Conservation (phyloP, 441 rosid genomes). For the Syzygium malaccense region DNA sequence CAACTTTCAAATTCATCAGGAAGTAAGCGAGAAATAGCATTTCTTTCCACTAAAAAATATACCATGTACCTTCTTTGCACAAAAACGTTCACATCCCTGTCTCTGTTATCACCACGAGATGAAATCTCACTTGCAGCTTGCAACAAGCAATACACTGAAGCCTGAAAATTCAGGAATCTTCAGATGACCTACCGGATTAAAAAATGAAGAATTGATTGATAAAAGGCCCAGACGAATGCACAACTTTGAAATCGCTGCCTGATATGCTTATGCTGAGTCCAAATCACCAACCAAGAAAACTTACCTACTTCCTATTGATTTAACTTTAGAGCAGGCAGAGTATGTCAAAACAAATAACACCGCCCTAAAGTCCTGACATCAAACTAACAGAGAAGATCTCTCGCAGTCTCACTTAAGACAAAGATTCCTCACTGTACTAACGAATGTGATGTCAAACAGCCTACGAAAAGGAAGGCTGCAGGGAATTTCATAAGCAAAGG, state of each 20-base stretch:
- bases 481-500: background rate
- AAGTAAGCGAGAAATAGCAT: background rate
- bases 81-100: conserved; percentile 67
- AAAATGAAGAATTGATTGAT: background rate
- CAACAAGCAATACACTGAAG: conserved; percentile 72
- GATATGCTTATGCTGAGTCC: background rate
- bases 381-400: background rate
- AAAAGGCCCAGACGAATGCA: background rate
- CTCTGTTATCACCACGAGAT: conserved; percentile 72
- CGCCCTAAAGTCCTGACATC: background rate
- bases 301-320: background rate
- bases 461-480: background rate
- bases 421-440: background rate
- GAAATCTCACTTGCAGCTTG: conserved; percentile 94
- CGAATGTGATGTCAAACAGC: background rate
- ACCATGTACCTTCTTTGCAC: conserved; percentile 76
- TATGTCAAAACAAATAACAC: background rate
- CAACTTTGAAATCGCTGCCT: background rate
- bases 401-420: background rate
- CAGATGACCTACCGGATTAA: conserved; percentile 14
- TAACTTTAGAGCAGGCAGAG: background rate
- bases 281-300: background rate
- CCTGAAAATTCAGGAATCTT: conserved; percentile 48
- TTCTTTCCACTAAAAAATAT: background rate
- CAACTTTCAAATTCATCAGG: background rate